A percentile compares a stretch with the other conserved stretches of the same genome.
phyloP scores from a whole-genome alignment of 768 basidiomycete species.

The Hysterangium stoloniferum region DNA sequence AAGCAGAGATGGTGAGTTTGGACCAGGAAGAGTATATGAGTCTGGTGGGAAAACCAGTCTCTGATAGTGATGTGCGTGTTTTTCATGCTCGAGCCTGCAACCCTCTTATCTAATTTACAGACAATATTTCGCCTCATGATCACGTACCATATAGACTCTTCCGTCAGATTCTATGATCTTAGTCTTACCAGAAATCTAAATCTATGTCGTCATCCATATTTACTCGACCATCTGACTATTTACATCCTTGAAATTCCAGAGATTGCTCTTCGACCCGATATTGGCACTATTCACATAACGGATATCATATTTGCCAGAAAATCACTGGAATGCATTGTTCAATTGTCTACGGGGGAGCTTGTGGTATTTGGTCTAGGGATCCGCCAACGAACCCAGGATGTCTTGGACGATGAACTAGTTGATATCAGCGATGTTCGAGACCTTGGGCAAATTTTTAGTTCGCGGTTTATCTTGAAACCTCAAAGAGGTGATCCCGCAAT shows the following conservation, averaged over 20 bases:
- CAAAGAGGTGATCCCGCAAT: constrained; percentile 38
- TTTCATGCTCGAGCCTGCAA: constrained; percentile 36
- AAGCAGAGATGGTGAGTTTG: constrained; percentile 39
- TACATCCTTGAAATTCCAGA: constrained; percentile 39
- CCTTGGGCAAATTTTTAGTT: constrained; percentile 41
- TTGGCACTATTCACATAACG: constrained; percentile 38
- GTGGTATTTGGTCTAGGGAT: constrained; percentile 35
- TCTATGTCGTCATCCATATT: not conserved
- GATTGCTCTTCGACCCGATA: constrained; percentile 27
- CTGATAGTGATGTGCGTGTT: constrained; percentile 15
- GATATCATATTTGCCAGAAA: constrained; percentile 30
- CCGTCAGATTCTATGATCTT: constrained; percentile 66
- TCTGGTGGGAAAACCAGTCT: constrained; percentile 32
- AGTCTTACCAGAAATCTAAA: constrained; percentile 56
- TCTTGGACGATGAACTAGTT: constrained; percentile 42
- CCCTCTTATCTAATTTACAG: not conserved
- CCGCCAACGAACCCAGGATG: constrained; percentile 20
- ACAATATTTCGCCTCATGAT: constrained; percentile 42
- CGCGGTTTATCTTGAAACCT: constrained; percentile 51
- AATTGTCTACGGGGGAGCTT: constrained; percentile 48
- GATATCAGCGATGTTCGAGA: constrained; percentile 42
- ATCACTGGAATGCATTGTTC: constrained; percentile 50
- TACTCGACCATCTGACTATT: constrained; percentile 15
- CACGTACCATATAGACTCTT: constrained; percentile 54
- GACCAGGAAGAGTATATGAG: constrained; percentile 40